Evolutionary conservation across 768 basidiomycete species (phyloP), one percentile per base, ranked within the genome.

Genomic region (Boletus subcaerulescens): DNA sequence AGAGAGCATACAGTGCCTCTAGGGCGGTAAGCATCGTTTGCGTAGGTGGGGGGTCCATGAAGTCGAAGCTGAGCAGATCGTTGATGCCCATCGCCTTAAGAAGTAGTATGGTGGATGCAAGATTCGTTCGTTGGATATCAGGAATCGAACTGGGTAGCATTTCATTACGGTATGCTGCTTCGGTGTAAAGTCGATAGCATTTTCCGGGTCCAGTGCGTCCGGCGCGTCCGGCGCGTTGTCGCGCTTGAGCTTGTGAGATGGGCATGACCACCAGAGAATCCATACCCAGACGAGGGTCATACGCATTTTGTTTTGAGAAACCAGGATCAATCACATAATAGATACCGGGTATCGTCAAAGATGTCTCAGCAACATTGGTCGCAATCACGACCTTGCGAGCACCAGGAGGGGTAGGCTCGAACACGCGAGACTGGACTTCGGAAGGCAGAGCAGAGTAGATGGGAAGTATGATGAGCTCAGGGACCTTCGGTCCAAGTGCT

Each of bases 41-140:
- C 5, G 94, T 90, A 0, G 95, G 97, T 24, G 97, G 97, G 2
- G 96, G 94, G 71, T 98, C 97, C 97, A 99, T 98, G 68, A 98
- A 99, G 71, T 97, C 96, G 73, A 98, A 98, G 73, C 91, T 93
- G 53, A 98, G 84, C 4, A 98, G 75, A 68, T 99, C 97, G 64
- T 98, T 98, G 76, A 98, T 85, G 35, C 96, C 97, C 97, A 99
- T 98, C 4, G 97, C 97, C 71, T 98, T 98, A 52, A 98, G 78
- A 75, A 95, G 91, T 15, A 98, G 73, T 66, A 99, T 98, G 0
- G 96, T 98, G 53, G 85, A 79, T 6, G 96, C 83, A 58, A 99
- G 75, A 72, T 99, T 98, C 48, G 91, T 91, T 31, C 97, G 84
- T 70, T 98, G 96, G 60, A 99, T 98, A 72, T 99, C 97, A 6